Percentiles rank a stretch among this genome's conserved stretches.
These are phyloP conservation scores for Domatiomyces catenatus DNA, from an alignment of 2,329 filamentous ascomycete species.

Conservation along the genomic window DNA sequence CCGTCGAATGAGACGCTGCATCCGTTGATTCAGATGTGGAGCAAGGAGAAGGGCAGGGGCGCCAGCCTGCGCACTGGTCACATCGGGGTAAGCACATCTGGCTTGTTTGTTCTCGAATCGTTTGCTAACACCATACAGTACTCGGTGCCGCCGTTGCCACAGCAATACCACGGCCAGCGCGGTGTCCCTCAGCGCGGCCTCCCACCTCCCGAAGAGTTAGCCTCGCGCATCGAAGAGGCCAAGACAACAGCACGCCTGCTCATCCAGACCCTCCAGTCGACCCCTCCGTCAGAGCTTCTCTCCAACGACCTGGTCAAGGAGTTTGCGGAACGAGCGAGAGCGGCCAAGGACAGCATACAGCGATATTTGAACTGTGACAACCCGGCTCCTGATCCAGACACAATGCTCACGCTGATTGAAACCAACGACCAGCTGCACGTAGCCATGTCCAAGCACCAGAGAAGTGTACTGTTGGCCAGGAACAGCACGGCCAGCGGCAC, in stretches of 20 bases:
- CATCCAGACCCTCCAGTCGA: slow-evolving; percentile 80
- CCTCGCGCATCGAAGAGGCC: slow-evolving; percentile 74
- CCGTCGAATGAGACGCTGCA: slow-evolving; percentile 57
- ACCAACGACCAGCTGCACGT: slow-evolving; percentile 82
- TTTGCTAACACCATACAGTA: slow-evolving; percentile 4
- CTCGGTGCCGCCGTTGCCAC: background rate
- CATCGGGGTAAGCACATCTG: slow-evolving; percentile 1
- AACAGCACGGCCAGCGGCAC: slow-evolving; percentile 24
- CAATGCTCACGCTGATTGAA: slow-evolving; percentile 83
- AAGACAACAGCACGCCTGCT: slow-evolving; percentile 79
- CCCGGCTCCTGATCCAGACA: slow-evolving; percentile 78
- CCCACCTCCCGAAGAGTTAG: slow-evolving; percentile 62
- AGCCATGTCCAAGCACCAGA: slow-evolving; percentile 69
- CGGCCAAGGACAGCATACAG: slow-evolving; percentile 68
- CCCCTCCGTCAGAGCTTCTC: slow-evolving; percentile 58
- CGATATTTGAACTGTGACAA: slow-evolving; percentile 67
- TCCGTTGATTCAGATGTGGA: slow-evolving; percentile 71
- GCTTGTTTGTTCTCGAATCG: slow-evolving; percentile 4
- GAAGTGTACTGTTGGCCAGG: slow-evolving; percentile 51
- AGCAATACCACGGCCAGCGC: slow-evolving; percentile 5
- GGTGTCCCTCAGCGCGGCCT: slow-evolving; percentile 11
- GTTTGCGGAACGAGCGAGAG: slow-evolving; percentile 72
- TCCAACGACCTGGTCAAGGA: slow-evolving; percentile 81
- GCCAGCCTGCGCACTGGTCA: slow-evolving; percentile 15
- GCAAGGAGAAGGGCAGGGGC: slow-evolving; percentile 58